Evolutionary conservation across 345 rosid genomes (phyloP).

Genomic region (Corymbia maculata): DNA sequence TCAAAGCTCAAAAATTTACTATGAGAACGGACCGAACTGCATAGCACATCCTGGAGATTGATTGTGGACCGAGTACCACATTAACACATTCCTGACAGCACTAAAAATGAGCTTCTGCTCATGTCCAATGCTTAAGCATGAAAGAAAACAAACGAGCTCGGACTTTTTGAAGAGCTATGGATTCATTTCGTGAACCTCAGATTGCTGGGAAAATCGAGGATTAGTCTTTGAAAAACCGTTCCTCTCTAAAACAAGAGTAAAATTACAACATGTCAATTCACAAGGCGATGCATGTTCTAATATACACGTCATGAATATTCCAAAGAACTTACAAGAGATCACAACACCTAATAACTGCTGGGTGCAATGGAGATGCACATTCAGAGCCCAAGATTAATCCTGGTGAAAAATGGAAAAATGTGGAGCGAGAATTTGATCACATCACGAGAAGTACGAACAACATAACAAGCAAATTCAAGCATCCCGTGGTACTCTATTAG

Average conservation of each 20-base stretch:
- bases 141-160: accelerated
- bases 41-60: neutral
- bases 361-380: too few species aligned
- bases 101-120: neutral
- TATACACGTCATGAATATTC: too few species aligned
- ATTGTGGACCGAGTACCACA: neutral
- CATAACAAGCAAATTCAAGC: neutral
- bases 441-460: neutral
- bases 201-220: neutral
- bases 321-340: too few species aligned
- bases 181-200: accelerated
- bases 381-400: too few species aligned
- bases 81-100: neutral
- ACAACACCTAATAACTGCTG: too few species aligned
- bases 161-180: neutral
- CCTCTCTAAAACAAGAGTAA: too few species aligned
- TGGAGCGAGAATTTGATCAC: neutral
- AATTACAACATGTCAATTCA: too few species aligned
- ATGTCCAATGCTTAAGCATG: neutral
- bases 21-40: neutral
- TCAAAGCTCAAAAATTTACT: neutral
- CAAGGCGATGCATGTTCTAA: too few species aligned
- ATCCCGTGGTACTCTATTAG: neutral
- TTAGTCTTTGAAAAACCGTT: accelerated
- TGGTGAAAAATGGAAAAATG: too few species aligned